phyloP scores from a whole-genome alignment of 129 eudicot genomes.

The Kitagawia praeruptora region DNA sequence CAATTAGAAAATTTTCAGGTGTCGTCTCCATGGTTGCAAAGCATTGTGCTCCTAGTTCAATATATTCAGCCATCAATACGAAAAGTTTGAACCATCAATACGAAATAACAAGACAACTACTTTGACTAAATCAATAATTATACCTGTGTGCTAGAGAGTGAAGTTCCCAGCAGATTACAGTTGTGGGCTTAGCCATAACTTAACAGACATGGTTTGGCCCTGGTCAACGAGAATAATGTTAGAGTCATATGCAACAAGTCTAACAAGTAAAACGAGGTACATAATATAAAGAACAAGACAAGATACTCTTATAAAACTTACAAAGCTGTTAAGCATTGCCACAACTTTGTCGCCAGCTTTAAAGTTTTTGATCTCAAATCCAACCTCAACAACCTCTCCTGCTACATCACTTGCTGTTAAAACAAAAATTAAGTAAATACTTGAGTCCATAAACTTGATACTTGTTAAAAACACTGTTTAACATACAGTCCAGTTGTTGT shows the following conservation, averaged over 20 bases:
- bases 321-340: neutral
- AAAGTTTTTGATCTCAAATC: slow-evolving; percentile 1
- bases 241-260: neutral
- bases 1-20: too few species aligned
- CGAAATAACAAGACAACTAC: too few species aligned
- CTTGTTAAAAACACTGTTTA: neutral
- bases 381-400: slow-evolving; percentile 4
- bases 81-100: too few species aligned
- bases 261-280: neutral
- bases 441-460: neutral
- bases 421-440: neutral
- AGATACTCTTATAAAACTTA: neutral
- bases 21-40: too few species aligned
- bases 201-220: too few species aligned
- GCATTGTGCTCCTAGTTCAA: too few species aligned
- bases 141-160: too few species aligned
- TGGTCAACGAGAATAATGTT: too few species aligned
- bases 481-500: neutral
- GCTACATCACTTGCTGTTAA: neutral
- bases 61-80: too few species aligned
- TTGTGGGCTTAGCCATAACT: too few species aligned
- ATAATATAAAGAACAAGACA: neutral
- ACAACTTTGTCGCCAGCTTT: slow-evolving; percentile 4
- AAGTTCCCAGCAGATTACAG: too few species aligned
- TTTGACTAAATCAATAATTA: too few species aligned